Base-by-base conservation (phyloP, 1,284 basidiomycete genomes). In the Coniophora puteana region DNA sequence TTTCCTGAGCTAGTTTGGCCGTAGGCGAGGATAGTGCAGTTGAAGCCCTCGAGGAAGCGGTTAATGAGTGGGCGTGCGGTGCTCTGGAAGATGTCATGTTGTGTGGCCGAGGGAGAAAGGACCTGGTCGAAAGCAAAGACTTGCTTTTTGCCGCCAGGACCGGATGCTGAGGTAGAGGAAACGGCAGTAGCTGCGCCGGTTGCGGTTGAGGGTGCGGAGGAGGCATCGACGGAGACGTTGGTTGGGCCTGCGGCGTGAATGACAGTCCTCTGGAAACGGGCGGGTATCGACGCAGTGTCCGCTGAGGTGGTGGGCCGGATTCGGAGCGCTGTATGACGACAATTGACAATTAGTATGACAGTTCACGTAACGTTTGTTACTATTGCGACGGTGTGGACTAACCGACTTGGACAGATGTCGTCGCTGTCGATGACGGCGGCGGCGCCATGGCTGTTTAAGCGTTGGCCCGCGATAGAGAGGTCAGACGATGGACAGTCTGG, bases 1-100 rank as follows among this genome's bases (percentile, higher is more conserved):
- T 98, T 99, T 38, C 95, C 95, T 48, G 89, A 93, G 49, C 89
- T 92, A 0, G 95, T 99, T 61, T 99, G 96, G 11, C 96, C 95
- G 67, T 99, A 99, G 40, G 95, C 95, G 47, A 99, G 79, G 48
- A 99, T 88, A 27, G 96, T 99, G 49, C 93, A 95, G 67, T 99
- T 99, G 68, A 93, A 95, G 10, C 95, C 95, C 56, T 94, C 91
- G 34, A 97, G 61, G 63, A 98, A 99, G 49, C 90, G 88, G 22
- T 86, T 82, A 48, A 98, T 78, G 51, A 96, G 83, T 18, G 91
- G 87, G 44, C 83, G 79, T 5, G 93, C 90, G 18, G 89, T 90
- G 5, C 78, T 75, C 28, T 82, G 81, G 65, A 91, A 99, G 51
- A 98, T 76, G 26, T 84, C 78, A 61, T 83, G 77, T 61, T 99